phyloP scores from a whole-genome alignment of 305 asterid genomes.

The Petunia hybrid region DNA sequence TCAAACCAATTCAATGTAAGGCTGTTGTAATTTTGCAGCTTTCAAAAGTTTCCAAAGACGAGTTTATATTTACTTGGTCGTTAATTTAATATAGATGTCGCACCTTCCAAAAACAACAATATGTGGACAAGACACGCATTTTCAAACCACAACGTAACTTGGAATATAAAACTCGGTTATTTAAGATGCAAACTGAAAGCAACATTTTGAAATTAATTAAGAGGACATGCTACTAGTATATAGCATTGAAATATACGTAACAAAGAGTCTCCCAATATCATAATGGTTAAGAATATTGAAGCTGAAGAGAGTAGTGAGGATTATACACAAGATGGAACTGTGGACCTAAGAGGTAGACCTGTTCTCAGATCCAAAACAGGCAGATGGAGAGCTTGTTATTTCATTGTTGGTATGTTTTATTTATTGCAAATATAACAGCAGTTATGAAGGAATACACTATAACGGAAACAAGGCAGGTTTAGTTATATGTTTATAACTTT shows the following conservation, averaged over 20 bases:
- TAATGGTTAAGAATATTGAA: no score
- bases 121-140: neutral
- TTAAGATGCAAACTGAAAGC: neutral
- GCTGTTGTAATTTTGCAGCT: neutral
- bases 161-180: neutral
- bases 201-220: neutral
- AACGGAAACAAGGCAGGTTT: no score
- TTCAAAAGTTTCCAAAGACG: neutral
- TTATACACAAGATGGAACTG: conserved; percentile 72
- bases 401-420: conserved; percentile 60
- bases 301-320: conserved; percentile 37
- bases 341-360: conserved; percentile 69
- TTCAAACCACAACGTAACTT: neutral
- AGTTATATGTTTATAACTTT: no score
- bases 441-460: no score
- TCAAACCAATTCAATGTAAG: neutral
- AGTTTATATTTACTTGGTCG: neutral
- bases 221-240: neutral
- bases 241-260: neutral
- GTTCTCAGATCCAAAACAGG: conserved; percentile 69
- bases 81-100: neutral
- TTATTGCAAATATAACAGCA: neutral
- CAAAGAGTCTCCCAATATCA: neutral
- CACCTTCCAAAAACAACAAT: conserved; percentile 8
- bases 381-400: conserved; percentile 79